phyloP scores from a whole-genome alignment of 495 filamentous ascomycete genomes.

The Podospora sp. region DNA sequence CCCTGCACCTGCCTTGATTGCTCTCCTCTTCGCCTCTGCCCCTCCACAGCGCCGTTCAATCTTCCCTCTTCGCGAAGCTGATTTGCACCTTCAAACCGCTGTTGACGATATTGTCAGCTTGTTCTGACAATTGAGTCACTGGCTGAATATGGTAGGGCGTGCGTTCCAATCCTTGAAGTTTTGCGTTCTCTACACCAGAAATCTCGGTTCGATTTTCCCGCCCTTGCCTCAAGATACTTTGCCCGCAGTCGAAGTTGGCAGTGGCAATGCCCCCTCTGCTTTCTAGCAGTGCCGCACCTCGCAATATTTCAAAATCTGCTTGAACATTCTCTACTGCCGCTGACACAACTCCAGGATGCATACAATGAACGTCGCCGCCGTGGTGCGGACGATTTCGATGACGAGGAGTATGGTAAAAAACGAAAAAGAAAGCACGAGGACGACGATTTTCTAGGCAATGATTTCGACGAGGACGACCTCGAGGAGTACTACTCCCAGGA shows the following conservation, averaged over 20 bases:
- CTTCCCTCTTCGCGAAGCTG: too few species aligned
- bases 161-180: not conserved
- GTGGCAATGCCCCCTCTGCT: not conserved
- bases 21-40: too few species aligned
- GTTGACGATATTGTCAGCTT: too few species aligned
- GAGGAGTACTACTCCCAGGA: constrained; percentile 35
- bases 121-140: too few species aligned
- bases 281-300: not conserved
- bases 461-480: constrained; percentile 31
- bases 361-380: not conserved
- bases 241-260: not conserved
- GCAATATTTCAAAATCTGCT: not conserved
- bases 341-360: not conserved
- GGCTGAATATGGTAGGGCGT: too few species aligned
- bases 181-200: not conserved
- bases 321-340: not conserved
- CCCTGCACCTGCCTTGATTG: too few species aligned
- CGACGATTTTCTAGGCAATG: constrained; percentile 19
- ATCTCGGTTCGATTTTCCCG: not conserved
- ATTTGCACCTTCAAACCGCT: too few species aligned
- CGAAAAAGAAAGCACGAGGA: constrained; percentile 29
- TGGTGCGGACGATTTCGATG: constrained; percentile 9
- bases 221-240: not conserved
- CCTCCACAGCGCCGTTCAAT: too few species aligned
- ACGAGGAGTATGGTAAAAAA: constrained; percentile 23